Conservation (phyloP, 768 basidiomycete genomes). For the Phylloporus sp. region DNA sequence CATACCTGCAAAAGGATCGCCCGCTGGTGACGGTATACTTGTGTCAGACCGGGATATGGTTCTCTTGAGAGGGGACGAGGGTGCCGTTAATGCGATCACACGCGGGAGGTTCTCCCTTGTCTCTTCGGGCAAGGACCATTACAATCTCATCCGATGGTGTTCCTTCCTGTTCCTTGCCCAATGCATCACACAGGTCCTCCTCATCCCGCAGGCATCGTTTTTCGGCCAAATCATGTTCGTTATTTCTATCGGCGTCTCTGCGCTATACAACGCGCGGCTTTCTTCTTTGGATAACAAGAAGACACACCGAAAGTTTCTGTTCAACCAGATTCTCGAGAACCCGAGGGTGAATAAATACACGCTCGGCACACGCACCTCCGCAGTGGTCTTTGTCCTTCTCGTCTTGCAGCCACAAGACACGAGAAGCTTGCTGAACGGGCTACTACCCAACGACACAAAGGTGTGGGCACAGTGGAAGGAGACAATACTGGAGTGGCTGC, state of each 20-base stretch:
- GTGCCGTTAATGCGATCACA: conserved; percentile 28
- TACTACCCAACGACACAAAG: conserved; percentile 18
- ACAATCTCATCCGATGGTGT: conserved; percentile 14
- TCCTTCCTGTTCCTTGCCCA: conserved; percentile 21
- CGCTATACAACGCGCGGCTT: conserved; percentile 20
- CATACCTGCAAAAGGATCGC: conserved; percentile 21
- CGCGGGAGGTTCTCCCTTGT: conserved; percentile 25
- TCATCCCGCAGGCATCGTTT: conserved; percentile 25
- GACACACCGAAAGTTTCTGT: conserved; percentile 9
- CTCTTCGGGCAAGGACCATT: conserved; percentile 11
- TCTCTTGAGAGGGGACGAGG: conserved; percentile 25
- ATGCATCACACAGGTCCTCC: conserved; percentile 24
- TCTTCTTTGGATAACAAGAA: conserved; percentile 30
- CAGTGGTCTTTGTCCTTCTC: conserved; percentile 14
- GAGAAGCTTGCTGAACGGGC: conserved; percentile 5
- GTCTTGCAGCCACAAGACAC: conserved; percentile 10
- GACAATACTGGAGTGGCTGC: conserved; percentile 4
- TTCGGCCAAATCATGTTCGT: conserved; percentile 33
- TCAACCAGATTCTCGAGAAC: conserved; percentile 7
- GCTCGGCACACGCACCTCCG: conserved; percentile 11
- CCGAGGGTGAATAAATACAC: conserved; percentile 14
- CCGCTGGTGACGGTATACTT: conserved; percentile 29
- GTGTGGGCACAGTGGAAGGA: conserved; percentile 21
- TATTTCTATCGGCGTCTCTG: conserved; percentile 22
- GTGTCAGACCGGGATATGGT: conserved; percentile 16